These are phyloP conservation scores for Blastomyces parvus DNA, from an alignment of 2,329 filamentous ascomycete species.

Conservation along the genomic window DNA sequence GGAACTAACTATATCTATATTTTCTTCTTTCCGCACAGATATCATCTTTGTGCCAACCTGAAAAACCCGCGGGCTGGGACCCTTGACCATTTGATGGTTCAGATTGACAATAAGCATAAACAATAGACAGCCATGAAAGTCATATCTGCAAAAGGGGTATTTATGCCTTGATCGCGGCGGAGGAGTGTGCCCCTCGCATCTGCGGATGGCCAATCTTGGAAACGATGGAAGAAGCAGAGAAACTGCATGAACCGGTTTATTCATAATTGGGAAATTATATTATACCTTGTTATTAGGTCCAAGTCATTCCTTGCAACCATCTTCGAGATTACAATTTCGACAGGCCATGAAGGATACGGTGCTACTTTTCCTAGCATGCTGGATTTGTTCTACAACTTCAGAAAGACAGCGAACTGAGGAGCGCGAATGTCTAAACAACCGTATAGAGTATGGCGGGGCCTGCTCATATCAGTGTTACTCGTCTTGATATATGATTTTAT, in stretches of 20 bases:
- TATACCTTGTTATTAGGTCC: neutral
- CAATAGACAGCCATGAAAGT: no score
- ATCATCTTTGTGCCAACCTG: no score
- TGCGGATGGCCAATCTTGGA: neutral
- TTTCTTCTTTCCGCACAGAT: no score
- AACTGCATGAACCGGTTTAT: neutral
- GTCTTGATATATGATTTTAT: neutral
- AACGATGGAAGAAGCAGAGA: neutral
- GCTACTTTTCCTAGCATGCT: neutral
- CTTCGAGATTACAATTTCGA: neutral
- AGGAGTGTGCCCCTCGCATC: neutral
- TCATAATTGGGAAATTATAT: neutral
- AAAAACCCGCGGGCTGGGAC: no score
- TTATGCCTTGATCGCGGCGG: neutral
- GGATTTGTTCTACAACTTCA: neutral
- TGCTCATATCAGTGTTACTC: neutral
- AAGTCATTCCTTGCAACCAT: neutral
- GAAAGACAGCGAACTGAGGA: neutral
- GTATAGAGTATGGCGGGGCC: neutral
- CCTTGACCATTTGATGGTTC: neutral
- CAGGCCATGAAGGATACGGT: neutral
- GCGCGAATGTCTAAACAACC: neutral
- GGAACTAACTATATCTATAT: no score
- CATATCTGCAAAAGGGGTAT: no score
- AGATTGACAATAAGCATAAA: neutral